A percentile compares a stretch with the other conserved stretches of the same genome.
Evolutionary conservation across 352 stramenopile genomes (phyloP).

Genomic region (Sclerospora graminicola): DNA sequence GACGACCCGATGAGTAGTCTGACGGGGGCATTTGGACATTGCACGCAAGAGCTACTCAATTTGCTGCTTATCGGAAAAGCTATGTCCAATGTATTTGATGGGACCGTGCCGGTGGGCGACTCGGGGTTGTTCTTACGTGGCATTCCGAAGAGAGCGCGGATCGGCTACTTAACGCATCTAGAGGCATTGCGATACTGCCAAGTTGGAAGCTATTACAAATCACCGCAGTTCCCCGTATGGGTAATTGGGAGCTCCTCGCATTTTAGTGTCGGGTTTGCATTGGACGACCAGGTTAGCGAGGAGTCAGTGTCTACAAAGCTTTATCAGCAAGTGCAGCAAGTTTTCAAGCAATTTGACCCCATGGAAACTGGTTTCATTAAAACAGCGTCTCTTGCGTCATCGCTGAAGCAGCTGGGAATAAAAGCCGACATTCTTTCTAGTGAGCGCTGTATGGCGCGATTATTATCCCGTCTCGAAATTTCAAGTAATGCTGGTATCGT

Average conservation of each 20-base stretch:
- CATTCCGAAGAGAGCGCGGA: slow-evolving; percentile 28
- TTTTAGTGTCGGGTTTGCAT: slow-evolving; percentile 85
- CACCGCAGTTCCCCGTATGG: slow-evolving; percentile 80
- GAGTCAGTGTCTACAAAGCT: slow-evolving; percentile 64
- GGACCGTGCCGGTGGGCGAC: slow-evolving; percentile 62
- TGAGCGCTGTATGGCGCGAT: slow-evolving; percentile 55
- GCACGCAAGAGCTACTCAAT: slow-evolving; percentile 81
- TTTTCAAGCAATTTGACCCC: slow-evolving; percentile 83
- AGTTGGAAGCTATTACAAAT: slow-evolving; percentile 88
- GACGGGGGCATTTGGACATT: slow-evolving; percentile 72
- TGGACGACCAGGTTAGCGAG: slow-evolving; percentile 41
- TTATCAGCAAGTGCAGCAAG: slow-evolving; percentile 77
- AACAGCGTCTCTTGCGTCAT: slow-evolving; percentile 41
- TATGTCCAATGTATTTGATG: slow-evolving; percentile 82
- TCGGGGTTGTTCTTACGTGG: slow-evolving; percentile 62
- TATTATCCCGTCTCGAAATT: slow-evolving; percentile 49
- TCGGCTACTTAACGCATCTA: slow-evolving; percentile 87
- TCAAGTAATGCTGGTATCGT: slow-evolving; percentile 77
- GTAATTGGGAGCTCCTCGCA: slow-evolving; percentile 85
- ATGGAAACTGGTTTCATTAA: slow-evolving; percentile 86
- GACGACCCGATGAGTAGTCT: slow-evolving; percentile 48
- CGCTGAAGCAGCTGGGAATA: slow-evolving; percentile 62
- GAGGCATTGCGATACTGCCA: slow-evolving; percentile 87
- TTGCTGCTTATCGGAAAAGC: slow-evolving; percentile 69
- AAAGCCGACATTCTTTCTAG: slow-evolving; percentile 32